Evolutionary conservation across 768 basidiomycete genomes (phyloP), one percentile per base, ranked within the genome.

Genomic region (Pholiota conissans): DNA sequence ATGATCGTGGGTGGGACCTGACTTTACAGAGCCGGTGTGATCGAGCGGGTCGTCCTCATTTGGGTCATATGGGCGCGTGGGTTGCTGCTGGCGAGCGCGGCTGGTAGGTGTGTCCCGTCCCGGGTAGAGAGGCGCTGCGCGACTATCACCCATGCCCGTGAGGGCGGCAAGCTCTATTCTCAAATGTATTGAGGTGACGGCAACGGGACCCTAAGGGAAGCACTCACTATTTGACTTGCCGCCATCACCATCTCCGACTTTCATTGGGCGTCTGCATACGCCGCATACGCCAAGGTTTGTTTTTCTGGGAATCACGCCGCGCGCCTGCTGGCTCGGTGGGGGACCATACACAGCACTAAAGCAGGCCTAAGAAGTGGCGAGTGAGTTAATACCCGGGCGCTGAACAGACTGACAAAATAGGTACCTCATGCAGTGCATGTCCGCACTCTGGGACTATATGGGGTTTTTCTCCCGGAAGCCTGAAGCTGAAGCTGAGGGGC

Each of bases 371-470:
- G n/a, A 32, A 49, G 56, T 18, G 49, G 42, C 42, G 42, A 32
- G 37, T 39, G 34, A 52, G 61, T 28, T 52, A 57, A 54, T 54
- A 54, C 30, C 32, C 57, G 49, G 22, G 64, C 20, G 50, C 48
- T 58, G 52, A 9, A 56, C 24, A 51, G 37, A 39, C 5, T 40
- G 52, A 57, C 53, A 59, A 59, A 34, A 39, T 67, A 57, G 35
- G 29, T 55, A 89, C 93, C 79, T 95, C 89, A 75, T 98, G 97
- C n/a, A 99, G 84, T 32, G 93, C 90, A 76, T 99, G 97, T 34
- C 97, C 95, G 64, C 97, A 99, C 69, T 95, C 93, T 28, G 97
- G 96, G 46, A 97, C 90, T 61, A 99, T 90, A 69, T 98, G 95
- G 7, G 96, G 93, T 69, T 95, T 98, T 78, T 99, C 97, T 8